A percentile compares a stretch with the other conserved stretches of the same genome.
phyloP scores from a whole-genome alignment of 176 grass and related monocot species.

The Eragrostis curvula region DNA sequence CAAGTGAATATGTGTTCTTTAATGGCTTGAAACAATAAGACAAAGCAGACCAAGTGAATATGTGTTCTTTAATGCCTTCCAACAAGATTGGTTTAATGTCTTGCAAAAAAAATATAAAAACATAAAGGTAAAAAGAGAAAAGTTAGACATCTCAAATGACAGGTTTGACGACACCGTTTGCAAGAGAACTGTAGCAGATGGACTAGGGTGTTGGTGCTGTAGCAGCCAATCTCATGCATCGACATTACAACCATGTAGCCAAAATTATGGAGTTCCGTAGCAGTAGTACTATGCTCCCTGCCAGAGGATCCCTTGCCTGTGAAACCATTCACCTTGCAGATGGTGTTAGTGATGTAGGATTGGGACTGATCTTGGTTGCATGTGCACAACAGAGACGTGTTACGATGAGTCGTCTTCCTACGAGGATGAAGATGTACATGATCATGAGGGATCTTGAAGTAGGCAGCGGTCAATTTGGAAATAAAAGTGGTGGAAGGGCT shows the following conservation, averaged over 20 bases:
- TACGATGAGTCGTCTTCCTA: neutral
- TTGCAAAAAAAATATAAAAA: slow-evolving; percentile 1
- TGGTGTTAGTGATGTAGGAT: neutral
- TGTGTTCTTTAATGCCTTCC: slow-evolving; percentile 22
- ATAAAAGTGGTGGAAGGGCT: neutral
- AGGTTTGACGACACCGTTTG: neutral
- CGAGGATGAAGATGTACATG: neutral
- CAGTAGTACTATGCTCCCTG: neutral
- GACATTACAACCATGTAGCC: neutral
- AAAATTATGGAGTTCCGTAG: neutral
- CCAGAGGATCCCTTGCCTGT: neutral
- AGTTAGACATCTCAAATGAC: slow-evolving; percentile 3
- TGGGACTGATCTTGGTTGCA: neutral
- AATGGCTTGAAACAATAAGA: slow-evolving; percentile 44
- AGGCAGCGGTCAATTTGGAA: neutral
- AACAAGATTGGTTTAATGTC: slow-evolving; percentile 11
- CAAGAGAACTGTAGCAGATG: neutral
- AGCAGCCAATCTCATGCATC: neutral
- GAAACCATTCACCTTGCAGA: neutral
- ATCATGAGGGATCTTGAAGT: neutral
- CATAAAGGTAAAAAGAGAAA: slow-evolving; percentile 14
- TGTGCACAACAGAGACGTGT: neutral
- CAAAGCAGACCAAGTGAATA: slow-evolving; percentile 26
- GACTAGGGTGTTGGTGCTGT: neutral
- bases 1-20: slow-evolving; percentile 33